phyloP scores from a whole-genome alignment of 495 filamentous ascomycete species.

The Penicillium macrosclerotiorum region DNA sequence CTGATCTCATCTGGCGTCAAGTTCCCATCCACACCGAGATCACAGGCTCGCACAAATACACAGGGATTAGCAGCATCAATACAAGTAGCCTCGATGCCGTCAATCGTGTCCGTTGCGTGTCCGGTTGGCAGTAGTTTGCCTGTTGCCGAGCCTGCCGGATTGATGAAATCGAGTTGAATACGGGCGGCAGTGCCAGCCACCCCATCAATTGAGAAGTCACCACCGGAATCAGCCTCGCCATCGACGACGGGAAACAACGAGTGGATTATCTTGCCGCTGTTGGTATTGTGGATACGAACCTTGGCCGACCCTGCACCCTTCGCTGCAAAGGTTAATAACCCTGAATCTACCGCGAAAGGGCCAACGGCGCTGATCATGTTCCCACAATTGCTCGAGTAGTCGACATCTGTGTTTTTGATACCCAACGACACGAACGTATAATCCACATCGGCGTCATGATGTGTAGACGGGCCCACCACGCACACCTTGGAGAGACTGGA shows the following conservation, averaged over 20 bases:
- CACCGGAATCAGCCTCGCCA: constrained; percentile 48
- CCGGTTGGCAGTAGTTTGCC: constrained; percentile 66
- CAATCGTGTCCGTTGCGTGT: constrained; percentile 50
- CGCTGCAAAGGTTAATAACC: constrained; percentile 31
- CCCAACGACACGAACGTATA: constrained; percentile 73
- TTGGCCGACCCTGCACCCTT: constrained; percentile 13
- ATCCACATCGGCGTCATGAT: constrained; percentile 60
- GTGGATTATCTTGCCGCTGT: constrained; percentile 50
- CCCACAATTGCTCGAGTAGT: constrained; percentile 70
- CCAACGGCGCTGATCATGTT: constrained; percentile 71
- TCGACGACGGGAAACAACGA: constrained; percentile 47
- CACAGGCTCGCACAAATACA: constrained; percentile 56
- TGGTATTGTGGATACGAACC: constrained; percentile 55
- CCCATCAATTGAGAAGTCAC: constrained; percentile 64
- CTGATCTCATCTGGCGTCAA: constrained; percentile 55
- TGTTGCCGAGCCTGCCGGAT: constrained; percentile 67
- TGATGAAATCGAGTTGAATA: constrained; percentile 60
- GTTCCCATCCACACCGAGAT: constrained; percentile 48
- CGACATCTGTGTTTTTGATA: constrained; percentile 54
- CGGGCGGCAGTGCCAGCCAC: constrained; percentile 58
- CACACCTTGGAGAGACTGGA: constrained; percentile 70
- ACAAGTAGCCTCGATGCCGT: constrained; percentile 50
- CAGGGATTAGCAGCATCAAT: constrained; percentile 69
- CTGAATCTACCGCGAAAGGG: constrained; percentile 58
- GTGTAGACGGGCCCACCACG: constrained; percentile 51